A percentile compares a stretch with the other conserved stretches of the same genome.
Conservation (phyloP, 371 early-diverging fungal genomes). For the Rhizopus arrhizus region DNA sequence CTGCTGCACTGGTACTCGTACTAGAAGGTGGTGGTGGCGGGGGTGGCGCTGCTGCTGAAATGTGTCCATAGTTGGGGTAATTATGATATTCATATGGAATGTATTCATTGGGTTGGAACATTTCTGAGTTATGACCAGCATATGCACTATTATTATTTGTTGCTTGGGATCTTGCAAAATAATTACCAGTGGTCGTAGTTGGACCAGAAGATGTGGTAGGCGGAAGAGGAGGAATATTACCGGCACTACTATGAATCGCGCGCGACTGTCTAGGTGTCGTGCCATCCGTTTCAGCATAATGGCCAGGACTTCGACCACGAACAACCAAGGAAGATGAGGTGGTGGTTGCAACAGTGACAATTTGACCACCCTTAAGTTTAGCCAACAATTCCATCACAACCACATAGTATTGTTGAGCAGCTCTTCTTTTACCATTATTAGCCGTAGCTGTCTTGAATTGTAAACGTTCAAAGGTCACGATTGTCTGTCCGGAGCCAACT, state of each 20-base stretch:
- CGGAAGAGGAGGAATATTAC: background rate
- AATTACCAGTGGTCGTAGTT: conserved; percentile 79
- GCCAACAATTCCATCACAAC: conserved; percentile 67
- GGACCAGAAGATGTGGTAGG: conserved; percentile 25
- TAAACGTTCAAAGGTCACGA: conserved; percentile 75
- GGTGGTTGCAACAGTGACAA: conserved; percentile 61
- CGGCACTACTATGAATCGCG: background rate
- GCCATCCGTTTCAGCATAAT: conserved; percentile 66
- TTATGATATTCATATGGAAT: conserved; percentile 16
- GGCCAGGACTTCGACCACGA: conserved; percentile 87
- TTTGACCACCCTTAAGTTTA: conserved; percentile 45
- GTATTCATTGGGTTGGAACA: conserved; percentile 22
- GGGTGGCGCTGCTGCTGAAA: conserved; percentile 2
- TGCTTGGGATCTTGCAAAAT: conserved; percentile 19
- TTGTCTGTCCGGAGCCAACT: conserved; percentile 36
- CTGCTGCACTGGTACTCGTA: conserved; percentile 7
- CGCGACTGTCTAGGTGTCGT: conserved; percentile 3
- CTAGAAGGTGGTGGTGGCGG: conserved; percentile 10
- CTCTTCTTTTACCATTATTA: conserved; percentile 81
- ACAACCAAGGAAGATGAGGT: conserved; percentile 81
- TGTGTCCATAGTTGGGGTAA: background rate
- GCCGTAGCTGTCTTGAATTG: conserved; percentile 94
- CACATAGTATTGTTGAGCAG: conserved; percentile 86
- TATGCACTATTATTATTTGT: conserved; percentile 10
- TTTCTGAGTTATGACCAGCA: conserved; percentile 18